Evolutionary conservation across 805 yeast genomes (phyloP).

Genomic region (Schwanniomyces sp.): DNA sequence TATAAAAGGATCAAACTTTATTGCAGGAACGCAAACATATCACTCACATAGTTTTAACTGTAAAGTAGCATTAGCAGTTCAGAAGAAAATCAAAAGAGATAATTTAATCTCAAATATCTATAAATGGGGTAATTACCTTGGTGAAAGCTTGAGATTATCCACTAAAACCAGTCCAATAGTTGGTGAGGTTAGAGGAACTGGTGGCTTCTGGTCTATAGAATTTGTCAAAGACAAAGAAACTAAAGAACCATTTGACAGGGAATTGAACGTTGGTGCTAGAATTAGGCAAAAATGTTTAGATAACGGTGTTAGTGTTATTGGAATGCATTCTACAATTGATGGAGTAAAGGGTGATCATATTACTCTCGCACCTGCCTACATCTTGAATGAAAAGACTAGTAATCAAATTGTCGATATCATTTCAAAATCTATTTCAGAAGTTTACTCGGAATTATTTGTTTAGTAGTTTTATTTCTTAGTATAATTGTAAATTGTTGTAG

Average conservation of each 20-base stretch:
- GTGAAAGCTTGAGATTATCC: slow-evolving; percentile 28
- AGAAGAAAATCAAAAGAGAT: slow-evolving; percentile 28
- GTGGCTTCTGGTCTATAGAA: slow-evolving; percentile 58
- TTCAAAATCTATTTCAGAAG: not conserved
- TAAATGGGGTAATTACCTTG: slow-evolving; percentile 44
- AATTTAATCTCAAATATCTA: slow-evolving; percentile 41
- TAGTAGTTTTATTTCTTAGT: too few species aligned
- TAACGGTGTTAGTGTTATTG: not conserved
- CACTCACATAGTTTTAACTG: slow-evolving; percentile 50
- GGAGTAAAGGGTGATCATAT: slow-evolving; percentile 40
- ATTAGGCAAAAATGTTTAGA: slow-evolving; percentile 16
- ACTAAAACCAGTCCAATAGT: slow-evolving; percentile 16
- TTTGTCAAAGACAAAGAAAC: slow-evolving; percentile 51
- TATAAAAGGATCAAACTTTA: not conserved
- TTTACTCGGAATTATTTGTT: too few species aligned
- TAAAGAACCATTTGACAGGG: slow-evolving; percentile 45
- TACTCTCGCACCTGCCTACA: slow-evolving; percentile 34
- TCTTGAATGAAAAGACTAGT: not conserved
- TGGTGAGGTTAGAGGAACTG: slow-evolving; percentile 60
- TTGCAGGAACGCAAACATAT: slow-evolving; percentile 44
- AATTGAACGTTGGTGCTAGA: slow-evolving; percentile 34
- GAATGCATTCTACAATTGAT: slow-evolving; percentile 29
- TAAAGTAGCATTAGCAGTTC: slow-evolving; percentile 47
- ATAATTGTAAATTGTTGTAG: too few species aligned
- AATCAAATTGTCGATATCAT: not conserved